These are phyloP conservation scores for Pyrus bretschneideri DNA, from an alignment of 306 rosid species.

Conservation along the genomic window DNA sequence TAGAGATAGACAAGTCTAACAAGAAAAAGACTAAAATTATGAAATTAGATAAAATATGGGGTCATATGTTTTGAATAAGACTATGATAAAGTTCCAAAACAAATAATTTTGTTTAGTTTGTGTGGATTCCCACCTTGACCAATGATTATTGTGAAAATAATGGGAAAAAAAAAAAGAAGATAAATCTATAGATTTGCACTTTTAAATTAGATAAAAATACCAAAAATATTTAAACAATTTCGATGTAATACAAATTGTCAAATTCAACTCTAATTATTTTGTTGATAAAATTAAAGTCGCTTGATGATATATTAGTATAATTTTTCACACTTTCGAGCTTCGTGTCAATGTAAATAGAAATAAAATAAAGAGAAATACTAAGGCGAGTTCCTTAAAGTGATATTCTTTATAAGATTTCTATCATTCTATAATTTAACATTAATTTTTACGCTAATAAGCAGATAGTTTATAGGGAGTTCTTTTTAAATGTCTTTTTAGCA, in stretches of 20 bases:
- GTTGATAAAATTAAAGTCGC: neutral
- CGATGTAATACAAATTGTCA: neutral
- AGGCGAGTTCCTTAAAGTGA: too few species aligned
- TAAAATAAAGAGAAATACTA: too few species aligned
- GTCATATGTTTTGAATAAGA: neutral
- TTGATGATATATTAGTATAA: neutral
- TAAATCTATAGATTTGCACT: neutral
- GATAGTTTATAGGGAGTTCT: rapidly evolving
- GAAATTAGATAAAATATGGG: neutral
- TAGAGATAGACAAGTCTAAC: neutral
- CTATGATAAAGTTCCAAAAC: neutral
- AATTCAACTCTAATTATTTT: neutral
- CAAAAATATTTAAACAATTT: neutral
- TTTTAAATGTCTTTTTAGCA: too few species aligned
- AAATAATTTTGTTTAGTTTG: neutral
- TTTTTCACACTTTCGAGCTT: too few species aligned
- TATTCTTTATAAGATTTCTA: too few species aligned
- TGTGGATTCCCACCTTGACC: neutral
- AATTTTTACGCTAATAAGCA: too few species aligned
- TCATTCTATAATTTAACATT: too few species aligned
- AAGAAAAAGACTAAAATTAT: neutral
- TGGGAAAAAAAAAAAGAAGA: neutral
- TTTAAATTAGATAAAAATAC: neutral
- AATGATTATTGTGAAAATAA: neutral
- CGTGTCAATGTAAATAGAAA: too few species aligned